Base-by-base conservation (phyloP, 495 filamentous ascomycete species). In the Chaetomium tenue region DNA sequence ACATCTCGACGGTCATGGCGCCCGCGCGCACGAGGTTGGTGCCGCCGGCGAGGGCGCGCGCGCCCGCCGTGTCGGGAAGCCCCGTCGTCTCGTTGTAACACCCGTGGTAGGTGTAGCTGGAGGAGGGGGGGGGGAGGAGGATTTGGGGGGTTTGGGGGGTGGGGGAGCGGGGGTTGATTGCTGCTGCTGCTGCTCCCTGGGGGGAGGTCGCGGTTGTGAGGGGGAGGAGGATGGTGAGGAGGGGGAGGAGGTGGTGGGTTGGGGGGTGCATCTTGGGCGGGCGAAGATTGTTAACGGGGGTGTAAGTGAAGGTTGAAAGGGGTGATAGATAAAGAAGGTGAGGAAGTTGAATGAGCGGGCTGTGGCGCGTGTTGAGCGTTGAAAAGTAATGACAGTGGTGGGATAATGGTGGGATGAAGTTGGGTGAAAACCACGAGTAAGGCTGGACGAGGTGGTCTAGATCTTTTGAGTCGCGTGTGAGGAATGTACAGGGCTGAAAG, bases 51-150 rank as follows among this genome's bases (percentile, higher is more conserved):
- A 84, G 68, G 40, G 70, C 77, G 63, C 72, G 65, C 18, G 20
- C 44, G 12, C 72, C 73, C 51, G 63, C 50, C 25, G 65, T 75
- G 53, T 69, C 71, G 6, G 73, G 59, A 0, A 76, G n/a, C 22
- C 63, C 61, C 2, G 73, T 76, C 15, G 79, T 80, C 67, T 84
- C 81, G 57, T 81, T 80, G 64, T 72, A 82, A 71, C 82, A 84
- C n/a, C 82, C 82, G 3, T 65, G 33, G 53, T 56, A 83, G 22
- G 25, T 58, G 68, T 77, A 80, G 2, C 67, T 62, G 40, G 48
- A 30, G 2, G 60, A 15, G 47, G 20, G 63, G 40, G 20, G 63
- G 40, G 5, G 15, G 26, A 5, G 50, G 57, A 46, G 55, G 53
- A 68, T 65, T 23, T 44, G 16, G 1, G 30, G 8, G 40, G 33